Evolutionary conservation across 768 basidiomycete species (phyloP).

Genomic region (Kwoniella mangroviensis): DNA sequence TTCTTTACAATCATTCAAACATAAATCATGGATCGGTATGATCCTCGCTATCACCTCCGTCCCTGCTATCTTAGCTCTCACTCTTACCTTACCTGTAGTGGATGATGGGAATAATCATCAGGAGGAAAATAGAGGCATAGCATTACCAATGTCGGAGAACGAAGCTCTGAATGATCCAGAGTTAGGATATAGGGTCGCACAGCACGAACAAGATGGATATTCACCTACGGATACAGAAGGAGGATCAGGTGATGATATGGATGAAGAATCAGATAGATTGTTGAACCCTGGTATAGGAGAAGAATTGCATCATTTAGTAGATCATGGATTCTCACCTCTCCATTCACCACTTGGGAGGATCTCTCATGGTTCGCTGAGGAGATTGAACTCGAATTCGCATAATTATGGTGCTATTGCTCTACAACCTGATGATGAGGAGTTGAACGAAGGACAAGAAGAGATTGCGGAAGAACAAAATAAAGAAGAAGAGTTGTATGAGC

Average conservation of each 20-base stretch:
- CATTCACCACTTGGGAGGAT: constrained; percentile 43
- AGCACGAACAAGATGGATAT: constrained; percentile 14
- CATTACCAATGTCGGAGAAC: constrained; percentile 65
- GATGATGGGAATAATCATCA: constrained; percentile 61
- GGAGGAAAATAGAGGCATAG: constrained; percentile 38
- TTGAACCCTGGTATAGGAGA: constrained; percentile 44
- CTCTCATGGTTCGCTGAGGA: constrained; percentile 29
- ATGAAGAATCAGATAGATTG: constrained; percentile 34
- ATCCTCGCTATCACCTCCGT: constrained; percentile 78
- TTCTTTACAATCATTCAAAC: constrained; percentile 72
- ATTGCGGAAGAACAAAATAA: neutral
- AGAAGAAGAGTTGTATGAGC: constrained; percentile 38
- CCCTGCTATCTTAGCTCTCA: constrained; percentile 82
- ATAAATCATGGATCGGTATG: constrained; percentile 73
- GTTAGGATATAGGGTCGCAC: constrained; percentile 63
- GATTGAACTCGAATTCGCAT: constrained; percentile 19
- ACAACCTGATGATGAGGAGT: neutral
- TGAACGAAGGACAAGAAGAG: constrained; percentile 6
- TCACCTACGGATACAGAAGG: constrained; percentile 7
- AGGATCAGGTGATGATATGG: constrained; percentile 17
- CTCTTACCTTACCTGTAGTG: constrained; percentile 88
- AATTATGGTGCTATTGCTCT: constrained; percentile 6
- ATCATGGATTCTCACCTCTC: constrained; percentile 43
- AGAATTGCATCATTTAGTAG: constrained; percentile 53
- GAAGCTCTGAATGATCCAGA: constrained; percentile 69